Conservation (phyloP, 192 early-diverging fungal species). For the Linnemannia hyalina region DNA sequence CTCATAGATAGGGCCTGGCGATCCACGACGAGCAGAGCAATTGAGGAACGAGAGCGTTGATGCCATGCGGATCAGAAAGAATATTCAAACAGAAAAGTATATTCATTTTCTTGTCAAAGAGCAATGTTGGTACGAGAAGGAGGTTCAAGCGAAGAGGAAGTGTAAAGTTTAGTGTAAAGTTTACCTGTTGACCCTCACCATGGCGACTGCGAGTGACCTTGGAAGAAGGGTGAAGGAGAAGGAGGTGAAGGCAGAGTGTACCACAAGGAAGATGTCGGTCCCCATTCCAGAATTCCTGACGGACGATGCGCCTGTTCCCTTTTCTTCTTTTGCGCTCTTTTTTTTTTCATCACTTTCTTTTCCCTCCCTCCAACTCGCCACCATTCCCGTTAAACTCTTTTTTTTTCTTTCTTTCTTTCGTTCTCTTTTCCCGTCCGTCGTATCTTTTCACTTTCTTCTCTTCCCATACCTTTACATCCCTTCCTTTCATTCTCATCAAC, state of each 20-base stretch:
- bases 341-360: conserved; percentile 2
- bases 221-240: too few species aligned
- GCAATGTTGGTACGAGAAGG: too few species aligned
- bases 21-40: not conserved
- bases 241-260: not conserved
- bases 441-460: not conserved
- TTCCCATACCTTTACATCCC: not conserved
- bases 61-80: too few species aligned
- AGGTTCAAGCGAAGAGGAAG: too few species aligned
- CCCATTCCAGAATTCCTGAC: not conserved
- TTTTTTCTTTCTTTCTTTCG: not conserved
- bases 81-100: too few species aligned
- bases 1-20: not conserved
- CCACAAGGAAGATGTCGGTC: not conserved
- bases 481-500: not conserved
- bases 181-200: too few species aligned
- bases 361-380: not conserved
- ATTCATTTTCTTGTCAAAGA: too few species aligned
- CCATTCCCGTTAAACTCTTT: not conserved
- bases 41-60: not conserved
- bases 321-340: not conserved
- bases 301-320: conserved; percentile 3
- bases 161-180: too few species aligned
- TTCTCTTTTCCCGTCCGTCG: not conserved
- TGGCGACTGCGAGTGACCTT: too few species aligned